Conservation (phyloP, 192 early-diverging fungal genomes). For the Coemansia aciculifera region DNA sequence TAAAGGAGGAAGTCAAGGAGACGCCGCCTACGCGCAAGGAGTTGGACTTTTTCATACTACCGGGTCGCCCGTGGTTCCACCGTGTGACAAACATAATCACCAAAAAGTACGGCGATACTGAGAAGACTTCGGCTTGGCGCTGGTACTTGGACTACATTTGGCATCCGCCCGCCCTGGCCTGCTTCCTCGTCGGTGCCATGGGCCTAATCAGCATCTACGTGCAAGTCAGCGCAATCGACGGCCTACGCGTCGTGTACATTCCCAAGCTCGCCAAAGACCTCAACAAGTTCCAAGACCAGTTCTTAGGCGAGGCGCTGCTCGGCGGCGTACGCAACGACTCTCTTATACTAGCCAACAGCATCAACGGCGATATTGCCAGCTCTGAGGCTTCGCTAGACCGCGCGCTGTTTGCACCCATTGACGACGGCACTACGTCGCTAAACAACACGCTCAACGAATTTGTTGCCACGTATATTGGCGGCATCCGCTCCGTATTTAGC, state of each 20-base stretch:
- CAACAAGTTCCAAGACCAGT: conserved; percentile 31
- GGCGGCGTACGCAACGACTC: conserved; percentile 39
- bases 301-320: conserved; percentile 19
- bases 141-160: conserved; percentile 50
- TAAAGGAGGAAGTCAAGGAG: conserved; percentile 13
- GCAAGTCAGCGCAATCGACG: conserved; percentile 41
- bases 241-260: conserved; percentile 30
- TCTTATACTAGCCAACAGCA: conserved; percentile 18
- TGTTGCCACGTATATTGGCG: conserved; percentile 32
- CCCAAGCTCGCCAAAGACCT: conserved; percentile 30
- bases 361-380: conserved; percentile 32
- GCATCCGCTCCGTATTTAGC: conserved; percentile 39
- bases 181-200: conserved; percentile 41
- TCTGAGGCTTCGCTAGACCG: conserved; percentile 28
- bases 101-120: conserved; percentile 21
- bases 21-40: conserved; percentile 37
- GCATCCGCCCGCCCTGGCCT: conserved; percentile 49
- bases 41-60: conserved; percentile 44
- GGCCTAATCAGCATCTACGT: conserved; percentile 27
- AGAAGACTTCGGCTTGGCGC: conserved; percentile 40
- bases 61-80: conserved; percentile 29
- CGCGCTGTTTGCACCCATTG: conserved; percentile 43
- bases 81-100: conserved; percentile 17
- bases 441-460: conserved; percentile 49
- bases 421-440: conserved; percentile 26